Base-by-base conservation (phyloP, 2,329 filamentous ascomycete genomes). In the Akanthomyces uredinophilus region DNA sequence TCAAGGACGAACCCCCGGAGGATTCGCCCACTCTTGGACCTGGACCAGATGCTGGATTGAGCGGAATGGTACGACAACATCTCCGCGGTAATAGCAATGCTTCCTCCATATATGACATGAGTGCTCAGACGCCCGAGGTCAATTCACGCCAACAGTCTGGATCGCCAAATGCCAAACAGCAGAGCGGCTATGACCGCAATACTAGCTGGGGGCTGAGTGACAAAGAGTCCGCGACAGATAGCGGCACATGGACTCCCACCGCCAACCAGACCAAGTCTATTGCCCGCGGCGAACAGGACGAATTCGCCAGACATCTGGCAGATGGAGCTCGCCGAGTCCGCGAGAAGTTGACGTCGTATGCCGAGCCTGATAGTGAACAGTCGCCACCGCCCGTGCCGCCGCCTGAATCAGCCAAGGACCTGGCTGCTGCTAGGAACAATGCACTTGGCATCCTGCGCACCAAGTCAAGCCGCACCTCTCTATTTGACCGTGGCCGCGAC, bases 11-110 rank as follows among this genome's bases (percentile, higher is more conserved):
- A 8, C 60, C 61, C 5, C 73, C 80, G 0, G 72, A 73, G 11
- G 91, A 96, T 69, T 96, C 92, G 0, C 92, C 93, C 0, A 96
- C 91, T 0, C 77, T 96, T 6, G 89, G 89, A 2, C 88, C 90
- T 0, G 79, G 79, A 1, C 87, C 89, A 0, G 79, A 79, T 18
- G 60, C 71, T 13, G 92, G 91, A 1, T 79, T 97, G 18, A 94
- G 88, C 69, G 90, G 89, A 2, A 84, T 96, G 79, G 87, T 96
- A 51, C 86, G 89, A 37, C 88, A 93, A 65, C 95, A 98, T 78
- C 78, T 98, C 46, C 87, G 95, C 56, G 86, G 86, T 39, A 86
- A 88, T 65, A 98, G 94, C 75, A 88, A 88, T 63, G 83, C 86
- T 16, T 98, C 94, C 1, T 96, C 92, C 0, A 81, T 95, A 29